Percentiles rank a stretch among this genome's conserved stretches.
Conservation (phyloP, 352 stramenopile genomes). For the Elongisporangium prolatum region DNA sequence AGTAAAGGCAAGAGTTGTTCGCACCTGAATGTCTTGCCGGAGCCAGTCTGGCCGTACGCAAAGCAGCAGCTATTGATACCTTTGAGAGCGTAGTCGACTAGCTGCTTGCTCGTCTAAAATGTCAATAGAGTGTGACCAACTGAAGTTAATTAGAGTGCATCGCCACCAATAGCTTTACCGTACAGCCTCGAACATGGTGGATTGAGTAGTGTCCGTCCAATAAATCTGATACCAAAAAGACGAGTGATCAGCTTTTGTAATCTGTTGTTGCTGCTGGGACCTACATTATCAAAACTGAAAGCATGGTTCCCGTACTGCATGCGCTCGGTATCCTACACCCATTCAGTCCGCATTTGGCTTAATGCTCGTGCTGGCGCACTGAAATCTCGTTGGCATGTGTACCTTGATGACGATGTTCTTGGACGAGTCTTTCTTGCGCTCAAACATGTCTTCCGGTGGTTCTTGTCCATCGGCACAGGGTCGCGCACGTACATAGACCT, state of each 20-base stretch:
- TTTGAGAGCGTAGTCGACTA: slow-evolving; percentile 88
- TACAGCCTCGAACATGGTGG: slow-evolving; percentile 68
- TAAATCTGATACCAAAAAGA: slow-evolving; percentile 43
- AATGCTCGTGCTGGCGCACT: too few relatives aligned
- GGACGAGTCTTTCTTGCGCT: slow-evolving; percentile 65
- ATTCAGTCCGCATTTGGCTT: background rate
- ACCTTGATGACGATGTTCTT: slow-evolving; percentile 86
- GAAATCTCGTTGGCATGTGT: background rate
- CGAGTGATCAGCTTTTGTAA: background rate
- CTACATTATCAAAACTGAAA: slow-evolving; percentile 82
- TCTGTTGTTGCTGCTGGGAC: background rate
- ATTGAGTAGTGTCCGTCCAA: slow-evolving; percentile 76
- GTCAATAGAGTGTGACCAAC: background rate
- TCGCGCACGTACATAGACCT: slow-evolving; percentile 75
- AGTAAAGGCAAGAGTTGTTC: background rate
- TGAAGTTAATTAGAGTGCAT: background rate
- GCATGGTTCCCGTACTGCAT: slow-evolving; percentile 86
- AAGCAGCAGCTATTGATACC: slow-evolving; percentile 94
- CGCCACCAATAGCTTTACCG: background rate
- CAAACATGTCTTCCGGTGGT: slow-evolving; percentile 78
- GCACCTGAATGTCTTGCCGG: slow-evolving; percentile 83
- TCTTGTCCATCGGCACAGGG: slow-evolving; percentile 70
- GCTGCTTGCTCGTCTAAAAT: slow-evolving; percentile 64
- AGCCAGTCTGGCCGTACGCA: slow-evolving; percentile 88
- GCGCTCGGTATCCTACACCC: slow-evolving; percentile 59